Base-by-base conservation (phyloP, 257 asterid genomes). In the Anisodus tanguticus region DNA sequence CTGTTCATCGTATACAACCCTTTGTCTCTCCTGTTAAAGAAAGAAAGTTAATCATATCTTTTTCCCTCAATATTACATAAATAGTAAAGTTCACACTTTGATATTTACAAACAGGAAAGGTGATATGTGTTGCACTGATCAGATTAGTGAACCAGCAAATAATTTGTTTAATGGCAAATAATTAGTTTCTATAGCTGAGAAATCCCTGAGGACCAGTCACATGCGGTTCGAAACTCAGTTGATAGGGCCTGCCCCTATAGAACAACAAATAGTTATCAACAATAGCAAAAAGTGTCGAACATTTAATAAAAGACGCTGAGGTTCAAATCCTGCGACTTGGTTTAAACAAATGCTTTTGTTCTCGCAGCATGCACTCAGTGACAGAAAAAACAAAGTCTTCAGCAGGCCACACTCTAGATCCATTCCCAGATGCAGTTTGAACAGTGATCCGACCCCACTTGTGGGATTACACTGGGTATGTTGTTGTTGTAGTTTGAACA, bases 1-100 rank as follows among this genome's bases (percentile, higher is more conserved):
- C 90, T 93, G 98, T 83, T 96, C 98, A 41, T 94, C 98, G 77
- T 90, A 89, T 62, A 84, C 62, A 68, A 94, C 97, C 86, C 92
- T 89, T 89, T 94, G 94, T 79, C 90, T 94, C 91, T 96, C 98
- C 98, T 94, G 93, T 71, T 84, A 88, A 67, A 79, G 67, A 88
- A 76, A 76, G 87, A 86, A 69, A 54, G 82, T n/a, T 58, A 82
- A 17, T 68, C 71, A 45, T 79, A 66, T 47, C 22, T 47, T 72
- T 84, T 71, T 31, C 1, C 63, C 10, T 16, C 82, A 16, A 26
- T 31, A 31, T 7, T 77, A 77, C 31, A 31, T 26, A 77, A 26
- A 53, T 19, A 74, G 64, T 2, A 8, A 53, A 77, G 82, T 77
- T 77, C 82, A 77, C 8, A 13, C 26, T 31, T 26, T 77, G 64